Evolutionary conservation across 2,329 filamentous ascomycete species (phyloP), one percentile per base, ranked within the genome.

Genomic region (Pseudogymnoascus sp.): DNA sequence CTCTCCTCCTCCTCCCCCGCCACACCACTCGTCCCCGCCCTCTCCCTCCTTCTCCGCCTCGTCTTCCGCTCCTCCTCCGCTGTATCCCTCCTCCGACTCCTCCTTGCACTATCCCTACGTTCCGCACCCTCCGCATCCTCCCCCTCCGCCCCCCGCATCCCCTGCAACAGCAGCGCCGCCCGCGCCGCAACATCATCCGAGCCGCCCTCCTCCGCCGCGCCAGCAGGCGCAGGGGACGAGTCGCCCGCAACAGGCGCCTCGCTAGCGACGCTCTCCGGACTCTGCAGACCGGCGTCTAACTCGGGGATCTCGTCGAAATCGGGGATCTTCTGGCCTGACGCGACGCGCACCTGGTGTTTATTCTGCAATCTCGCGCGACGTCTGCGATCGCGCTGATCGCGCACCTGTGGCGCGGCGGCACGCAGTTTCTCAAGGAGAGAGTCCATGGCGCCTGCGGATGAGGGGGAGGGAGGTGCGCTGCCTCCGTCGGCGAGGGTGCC

Each of bases 361-460:
- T 96, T 93, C 83, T 96, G 96, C 69, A 98, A 83, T 62, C 93
- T 84, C 40, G 93, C 92, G 68, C 93, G 86, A 64, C 93, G 86
- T 66, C 95, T 86, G 69, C 92, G 86, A 75, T 98, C 95, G 72
- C 93, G 85, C 75, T 96, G 89, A 74, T 97, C 93, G 74, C 90
- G 84, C 28, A 90, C 86, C 77, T 96, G 91, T 31, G 95, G 93
- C 63, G 93, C 93, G 1, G 95, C 95, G 63, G 92, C 93, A 64
- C 95, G 89, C 63, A 99, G 80, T 77, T 98, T 98, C 84, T 97
- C 91, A 59, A 99, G 84, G 24, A 99, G 80, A 41, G 89, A 91
- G 77, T 99, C 95, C 93, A 99, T 98, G 61, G 93, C 95, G 62
- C 93, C 95, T 6, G 91, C 91, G 63, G 85, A 88, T 33, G 84